Evolutionary conservation across 345 rosid species (phyloP), one percentile per base, ranked within the genome.

Genomic region (Populus alba): DNA sequence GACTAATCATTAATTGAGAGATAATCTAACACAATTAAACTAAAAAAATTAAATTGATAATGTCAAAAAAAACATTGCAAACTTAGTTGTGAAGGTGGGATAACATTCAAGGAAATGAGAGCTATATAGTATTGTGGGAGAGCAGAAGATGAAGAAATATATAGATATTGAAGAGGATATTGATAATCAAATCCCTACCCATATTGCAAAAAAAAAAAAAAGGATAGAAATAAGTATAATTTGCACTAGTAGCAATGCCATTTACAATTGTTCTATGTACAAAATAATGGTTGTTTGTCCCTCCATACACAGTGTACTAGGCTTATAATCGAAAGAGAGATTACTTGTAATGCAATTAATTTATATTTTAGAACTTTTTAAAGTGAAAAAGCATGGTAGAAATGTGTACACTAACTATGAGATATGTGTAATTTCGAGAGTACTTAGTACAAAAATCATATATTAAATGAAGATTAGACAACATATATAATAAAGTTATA

Each of bases 121-220:
- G 78, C 27, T 18, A 47, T 13, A 43, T 70, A 70, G 12, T 69
- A 68, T 7, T 67, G 53, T 17, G 75, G 45, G 66, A 47, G 29
- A 12, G 66, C 29, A 37, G 35, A 20, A 49, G 55, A 49, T 13
- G 80, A 49, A 70, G 35, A 18, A 51, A 66, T 35, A 33, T 43
- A 9, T 5, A 70, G 55, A 62, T 77, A 61, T 16, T 77, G 80
- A 17, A 70, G 75, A 20, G 75, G 80, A 78, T 78, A 78, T 20
- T 71, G 75, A 9, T 43, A 71, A 71, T 63, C 80, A 10, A 68
- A 70, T 5, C 79, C 73, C 31, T 68, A 18, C 2, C 79, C 68
- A 49, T 70, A 71, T 22, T 71, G 75, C 4, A 0, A 33, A 33
- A 33, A 33, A 33, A 31, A 33, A 3, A 0, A 70, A n/a, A n/a